Conservation (phyloP, 2,329 filamentous ascomycete genomes). For the Trichoderma sp. region DNA sequence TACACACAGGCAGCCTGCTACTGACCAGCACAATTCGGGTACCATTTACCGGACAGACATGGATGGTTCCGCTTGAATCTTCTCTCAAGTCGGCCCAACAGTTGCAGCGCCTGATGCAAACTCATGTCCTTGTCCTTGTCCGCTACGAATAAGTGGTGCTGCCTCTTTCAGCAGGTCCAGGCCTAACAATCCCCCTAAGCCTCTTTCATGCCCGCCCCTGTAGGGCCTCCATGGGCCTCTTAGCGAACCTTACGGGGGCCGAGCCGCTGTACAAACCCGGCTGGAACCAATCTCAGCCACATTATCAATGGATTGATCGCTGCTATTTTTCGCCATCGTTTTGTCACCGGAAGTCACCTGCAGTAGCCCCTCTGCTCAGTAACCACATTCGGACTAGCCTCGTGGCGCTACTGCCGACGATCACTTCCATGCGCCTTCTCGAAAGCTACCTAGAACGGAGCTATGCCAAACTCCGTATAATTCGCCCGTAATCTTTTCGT, state of each 20-base stretch:
- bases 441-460: constrained; percentile 21
- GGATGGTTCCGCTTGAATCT: too few relatives aligned
- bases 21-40: neutral
- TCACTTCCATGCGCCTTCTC: constrained; percentile 21
- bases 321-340: neutral
- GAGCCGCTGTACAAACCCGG: constrained; percentile 14
- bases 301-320: neutral
- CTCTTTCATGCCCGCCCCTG: neutral
- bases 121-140: neutral
- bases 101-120: neutral
- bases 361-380: neutral
- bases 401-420: constrained; percentile 1
- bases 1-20: neutral
- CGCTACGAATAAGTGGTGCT: neutral
- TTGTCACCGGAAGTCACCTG: neutral
- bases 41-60: neutral
- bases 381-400: neutral
- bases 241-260: constrained; percentile 21
- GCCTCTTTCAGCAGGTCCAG: constrained; percentile 6
- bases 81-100: neutral
- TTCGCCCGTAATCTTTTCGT: neutral
- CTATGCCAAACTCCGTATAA: constrained; percentile 7
- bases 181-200: neutral
- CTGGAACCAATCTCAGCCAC: constrained; percentile 11
- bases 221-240: neutral